phyloP scores from a whole-genome alignment of 192 early-diverging fungal genomes.

The Geosiphon pyriformis region DNA sequence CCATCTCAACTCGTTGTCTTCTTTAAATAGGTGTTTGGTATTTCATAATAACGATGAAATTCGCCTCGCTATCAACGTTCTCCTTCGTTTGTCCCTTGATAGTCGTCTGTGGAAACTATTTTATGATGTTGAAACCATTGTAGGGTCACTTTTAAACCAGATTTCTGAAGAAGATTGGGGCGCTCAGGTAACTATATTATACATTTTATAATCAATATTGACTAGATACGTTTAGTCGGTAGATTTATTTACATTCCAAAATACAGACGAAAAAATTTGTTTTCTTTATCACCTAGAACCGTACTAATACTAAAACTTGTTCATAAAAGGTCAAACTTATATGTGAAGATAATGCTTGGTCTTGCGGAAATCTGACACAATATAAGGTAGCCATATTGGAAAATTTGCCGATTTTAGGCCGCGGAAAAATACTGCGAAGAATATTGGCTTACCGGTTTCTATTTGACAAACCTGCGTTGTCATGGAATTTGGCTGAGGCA shows the following conservation, averaged over 20 bases:
- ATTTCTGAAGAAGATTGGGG: slow-evolving; percentile 7
- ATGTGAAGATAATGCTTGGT: slow-evolving; percentile 13
- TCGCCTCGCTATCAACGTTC: not conserved
- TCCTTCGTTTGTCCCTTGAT: slow-evolving; percentile 15
- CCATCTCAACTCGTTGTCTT: no score
- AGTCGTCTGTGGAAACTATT: not conserved
- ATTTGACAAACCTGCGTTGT: not conserved
- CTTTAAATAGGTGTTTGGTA: not conserved
- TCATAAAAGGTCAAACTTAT: slow-evolving; percentile 4
- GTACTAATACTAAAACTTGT: no score
- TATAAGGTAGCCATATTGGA: slow-evolving; percentile 2
- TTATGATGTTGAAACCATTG: not conserved
- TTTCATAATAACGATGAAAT: slow-evolving; percentile 15
- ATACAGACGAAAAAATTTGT: no score
- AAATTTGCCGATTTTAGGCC: slow-evolving; percentile 2
- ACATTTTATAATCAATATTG: not conserved
- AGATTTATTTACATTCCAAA: not conserved
- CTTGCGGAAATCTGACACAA: not conserved
- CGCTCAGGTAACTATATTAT: slow-evolving; percentile 9
- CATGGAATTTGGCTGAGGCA: not conserved
- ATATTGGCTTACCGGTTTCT: slow-evolving; percentile 1
- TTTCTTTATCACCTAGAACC: no score
- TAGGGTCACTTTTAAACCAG: not conserved
- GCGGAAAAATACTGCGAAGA: slow-evolving; percentile 1
- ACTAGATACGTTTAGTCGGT: not conserved